A percentile compares a stretch with the other conserved stretches of the same genome.
phyloP scores from a whole-genome alignment of 2,329 filamentous ascomycete genomes.

The Dactylellina haptotyla region DNA sequence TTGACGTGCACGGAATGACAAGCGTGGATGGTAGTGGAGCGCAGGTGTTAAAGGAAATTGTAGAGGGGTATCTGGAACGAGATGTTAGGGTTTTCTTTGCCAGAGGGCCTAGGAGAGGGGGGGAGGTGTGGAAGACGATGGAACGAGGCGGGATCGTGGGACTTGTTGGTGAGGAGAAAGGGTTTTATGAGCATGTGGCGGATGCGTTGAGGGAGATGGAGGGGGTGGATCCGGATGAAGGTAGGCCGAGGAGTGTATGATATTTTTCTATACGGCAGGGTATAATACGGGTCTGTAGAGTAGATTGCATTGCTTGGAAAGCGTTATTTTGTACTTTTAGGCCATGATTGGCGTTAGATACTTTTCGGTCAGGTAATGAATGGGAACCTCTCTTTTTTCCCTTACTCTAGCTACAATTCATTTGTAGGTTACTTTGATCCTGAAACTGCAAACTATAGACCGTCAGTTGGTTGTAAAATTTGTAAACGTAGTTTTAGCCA shows the following conservation, averaged over 20 bases:
- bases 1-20: constrained; percentile 97
- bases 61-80: constrained; percentile 78
- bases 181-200: constrained; percentile 85
- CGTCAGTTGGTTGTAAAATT: too few relatives aligned
- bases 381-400: too few relatives aligned
- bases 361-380: too few relatives aligned
- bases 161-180: constrained; percentile 76
- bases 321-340: neutral
- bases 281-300: neutral
- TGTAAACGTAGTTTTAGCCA: too few relatives aligned
- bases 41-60: constrained; percentile 90
- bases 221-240: constrained; percentile 66
- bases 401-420: too few relatives aligned
- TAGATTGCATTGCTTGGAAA: neutral
- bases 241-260: constrained; percentile 39
- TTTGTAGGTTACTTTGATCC: too few relatives aligned
- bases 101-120: constrained; percentile 43
- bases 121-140: constrained; percentile 76
- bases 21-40: constrained; percentile 91
- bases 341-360: neutral
- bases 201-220: constrained; percentile 86
- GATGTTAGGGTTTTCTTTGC: constrained; percentile 75
- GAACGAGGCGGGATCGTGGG: constrained; percentile 84
- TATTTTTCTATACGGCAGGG: constrained; percentile 4
- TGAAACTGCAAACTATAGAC: too few relatives aligned